Evolutionary conservation across 108 stramenopile species (phyloP).

Genomic region (Cyclotella distinguenda): DNA sequence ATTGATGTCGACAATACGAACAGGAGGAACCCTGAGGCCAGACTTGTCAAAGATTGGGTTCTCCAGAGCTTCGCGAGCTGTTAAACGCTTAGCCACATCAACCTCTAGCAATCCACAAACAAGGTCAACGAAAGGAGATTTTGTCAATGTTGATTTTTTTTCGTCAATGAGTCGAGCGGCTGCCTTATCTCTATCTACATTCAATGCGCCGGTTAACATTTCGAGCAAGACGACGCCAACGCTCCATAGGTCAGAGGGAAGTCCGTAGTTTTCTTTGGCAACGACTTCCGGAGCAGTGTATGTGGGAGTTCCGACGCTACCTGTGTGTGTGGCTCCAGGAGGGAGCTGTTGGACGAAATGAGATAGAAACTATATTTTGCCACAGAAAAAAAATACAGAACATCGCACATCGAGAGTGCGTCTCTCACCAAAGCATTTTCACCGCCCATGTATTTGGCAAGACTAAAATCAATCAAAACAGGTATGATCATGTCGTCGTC

Average conservation of each 20-base stretch:
- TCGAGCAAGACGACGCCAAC: conserved; percentile 85
- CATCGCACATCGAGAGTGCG: background rate
- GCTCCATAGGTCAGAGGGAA: conserved; percentile 79
- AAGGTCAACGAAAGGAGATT: conserved; percentile 72
- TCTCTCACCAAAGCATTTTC: conserved; percentile 27
- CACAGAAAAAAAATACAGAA: background rate
- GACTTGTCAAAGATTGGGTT: conserved; percentile 71
- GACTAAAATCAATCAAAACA: conserved; percentile 80
- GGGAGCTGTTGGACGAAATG: too few relatives aligned
- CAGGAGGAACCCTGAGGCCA: conserved; percentile 37
- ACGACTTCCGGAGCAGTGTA: conserved; percentile 79
- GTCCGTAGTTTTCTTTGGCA: conserved; percentile 58
- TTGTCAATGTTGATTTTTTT: conserved; percentile 47
- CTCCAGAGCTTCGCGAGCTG: conserved; percentile 68
- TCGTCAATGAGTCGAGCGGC: conserved; percentile 57
- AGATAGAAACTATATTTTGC: background rate
- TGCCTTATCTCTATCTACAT: conserved; percentile 66
- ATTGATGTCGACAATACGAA: conserved; percentile 39
- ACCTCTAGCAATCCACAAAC: conserved; percentile 62
- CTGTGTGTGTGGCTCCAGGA: conserved; percentile 67
- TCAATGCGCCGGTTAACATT: conserved; percentile 53
- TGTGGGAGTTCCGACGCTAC: conserved; percentile 69
- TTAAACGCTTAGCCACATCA: conserved; percentile 59
- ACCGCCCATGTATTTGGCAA: conserved; percentile 68
- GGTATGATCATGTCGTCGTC: conserved; percentile 42